Conservation (phyloP, 208 protist genomes). For the Wallacemonas collosoma region DNA sequence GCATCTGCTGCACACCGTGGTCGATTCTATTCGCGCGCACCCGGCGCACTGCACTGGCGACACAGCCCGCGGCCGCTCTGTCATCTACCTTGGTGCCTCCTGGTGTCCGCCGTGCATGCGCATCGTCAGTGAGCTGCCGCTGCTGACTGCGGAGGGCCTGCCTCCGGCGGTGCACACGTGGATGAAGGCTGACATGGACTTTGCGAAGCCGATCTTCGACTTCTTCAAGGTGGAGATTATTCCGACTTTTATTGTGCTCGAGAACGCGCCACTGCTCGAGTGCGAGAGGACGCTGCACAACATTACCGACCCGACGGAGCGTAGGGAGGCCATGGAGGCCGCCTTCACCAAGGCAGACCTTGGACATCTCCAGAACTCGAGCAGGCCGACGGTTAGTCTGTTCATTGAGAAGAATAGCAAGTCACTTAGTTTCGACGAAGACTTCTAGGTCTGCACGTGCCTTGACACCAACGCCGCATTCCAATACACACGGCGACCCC, state of each 20-base stretch:
- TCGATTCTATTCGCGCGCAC: conserved; percentile 24
- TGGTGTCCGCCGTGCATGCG: conserved; percentile 89
- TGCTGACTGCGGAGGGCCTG: conserved; percentile 52
- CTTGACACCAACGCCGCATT: neutral
- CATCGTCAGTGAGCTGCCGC: conserved; percentile 57
- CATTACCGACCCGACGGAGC: conserved; percentile 6
- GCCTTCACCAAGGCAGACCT: conserved; percentile 48
- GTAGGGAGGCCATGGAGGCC: conserved; percentile 24
- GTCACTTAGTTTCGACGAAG: conserved; percentile 70
- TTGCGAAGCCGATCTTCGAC: conserved; percentile 70
- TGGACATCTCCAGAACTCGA: conserved; percentile 74
- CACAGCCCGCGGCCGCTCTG: conserved; percentile 30
- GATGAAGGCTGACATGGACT: conserved; percentile 84
- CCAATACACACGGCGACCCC: too few species aligned
- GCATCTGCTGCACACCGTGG: conserved; percentile 56
- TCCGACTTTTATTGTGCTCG: conserved; percentile 77
- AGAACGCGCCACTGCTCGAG: conserved; percentile 53
- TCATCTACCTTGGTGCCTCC: conserved; percentile 80
- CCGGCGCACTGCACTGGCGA: neutral
- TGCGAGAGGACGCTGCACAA: conserved; percentile 12
- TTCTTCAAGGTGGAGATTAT: conserved; percentile 78
- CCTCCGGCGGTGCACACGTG: conserved; percentile 39
- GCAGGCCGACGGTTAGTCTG: conserved; percentile 45
- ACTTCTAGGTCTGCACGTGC: conserved; percentile 48
- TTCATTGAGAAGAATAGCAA: conserved; percentile 75